These are phyloP conservation scores for Gymnopilus junonius DNA, from an alignment of 768 basidiomycete species.

Conservation along the genomic window DNA sequence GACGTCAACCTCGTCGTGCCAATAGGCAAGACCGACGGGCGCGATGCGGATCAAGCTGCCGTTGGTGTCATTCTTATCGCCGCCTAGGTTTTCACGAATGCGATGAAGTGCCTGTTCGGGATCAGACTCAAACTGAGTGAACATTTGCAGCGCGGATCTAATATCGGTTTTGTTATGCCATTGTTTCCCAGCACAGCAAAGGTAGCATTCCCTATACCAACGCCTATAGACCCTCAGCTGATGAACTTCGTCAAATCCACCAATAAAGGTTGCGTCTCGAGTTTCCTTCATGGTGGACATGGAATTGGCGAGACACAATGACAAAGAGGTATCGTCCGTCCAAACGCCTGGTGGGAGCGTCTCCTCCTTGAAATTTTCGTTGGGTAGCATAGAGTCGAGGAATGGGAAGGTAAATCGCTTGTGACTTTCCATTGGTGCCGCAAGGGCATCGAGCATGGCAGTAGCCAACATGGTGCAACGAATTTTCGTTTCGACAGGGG, in stretches of 20 bases:
- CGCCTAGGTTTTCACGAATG: constrained; percentile 34
- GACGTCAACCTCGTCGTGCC: constrained; percentile 37
- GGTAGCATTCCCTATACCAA: constrained; percentile 37
- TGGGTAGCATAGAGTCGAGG: constrained; percentile 40
- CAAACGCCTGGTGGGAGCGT: constrained; percentile 41
- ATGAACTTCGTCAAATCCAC: constrained; percentile 38
- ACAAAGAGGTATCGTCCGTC: constrained; percentile 56
- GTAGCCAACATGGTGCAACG: constrained; percentile 40
- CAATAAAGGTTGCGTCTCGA: constrained; percentile 10
- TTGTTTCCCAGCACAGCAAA: constrained; percentile 39
- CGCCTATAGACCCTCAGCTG: constrained; percentile 38
- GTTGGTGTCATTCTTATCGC: constrained; percentile 36
- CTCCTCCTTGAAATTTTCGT: constrained; percentile 42
- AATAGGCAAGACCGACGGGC: constrained; percentile 47
- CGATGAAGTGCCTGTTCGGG: constrained; percentile 28
- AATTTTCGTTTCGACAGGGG: constrained; percentile 41
- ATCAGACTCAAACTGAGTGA: constrained; percentile 12
- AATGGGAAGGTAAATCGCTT: constrained; percentile 42
- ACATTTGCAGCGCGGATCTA: constrained; percentile 36
- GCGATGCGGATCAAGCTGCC: constrained; percentile 52
- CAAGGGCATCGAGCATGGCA: constrained; percentile 50
- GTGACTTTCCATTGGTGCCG: constrained; percentile 46
- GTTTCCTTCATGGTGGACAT: constrained; percentile 33
- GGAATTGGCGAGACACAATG: constrained; percentile 47
- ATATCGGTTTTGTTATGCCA: constrained; percentile 47